phyloP scores from a whole-genome alignment of 768 basidiomycete species.

The Rhizopogon roseolus region DNA sequence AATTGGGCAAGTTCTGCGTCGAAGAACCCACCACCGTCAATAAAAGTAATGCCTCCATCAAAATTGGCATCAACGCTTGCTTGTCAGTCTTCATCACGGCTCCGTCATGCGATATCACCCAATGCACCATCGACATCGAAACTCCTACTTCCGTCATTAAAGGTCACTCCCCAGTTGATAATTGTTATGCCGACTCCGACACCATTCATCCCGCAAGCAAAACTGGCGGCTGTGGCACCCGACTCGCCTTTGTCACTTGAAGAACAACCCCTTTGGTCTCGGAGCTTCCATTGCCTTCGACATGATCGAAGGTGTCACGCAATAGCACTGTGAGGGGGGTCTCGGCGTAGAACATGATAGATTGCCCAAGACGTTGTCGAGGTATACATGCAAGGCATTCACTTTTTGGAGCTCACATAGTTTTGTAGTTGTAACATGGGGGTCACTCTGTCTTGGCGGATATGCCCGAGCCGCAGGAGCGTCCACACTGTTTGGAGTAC shows the following conservation, averaged over 20 bases:
- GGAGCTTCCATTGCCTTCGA: constrained; percentile 19
- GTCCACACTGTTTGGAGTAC: too few species aligned
- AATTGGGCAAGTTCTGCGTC: constrained; percentile 3
- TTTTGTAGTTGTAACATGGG: background rate
- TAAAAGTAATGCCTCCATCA: constrained; percentile 24
- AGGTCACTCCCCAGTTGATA: constrained; percentile 4
- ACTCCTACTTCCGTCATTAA: constrained; percentile 15
- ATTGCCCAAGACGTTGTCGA: background rate
- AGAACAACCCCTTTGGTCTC: constrained; percentile 4
- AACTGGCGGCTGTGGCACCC: background rate
- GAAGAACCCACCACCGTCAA: constrained; percentile 16
- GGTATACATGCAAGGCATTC: constrained; percentile 1
- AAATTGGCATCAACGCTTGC: constrained; percentile 26
- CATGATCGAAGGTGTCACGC: constrained; percentile 15
- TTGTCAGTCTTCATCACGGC: constrained; percentile 15
- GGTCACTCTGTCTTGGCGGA: too few species aligned
- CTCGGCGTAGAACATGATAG: constrained; percentile 23
- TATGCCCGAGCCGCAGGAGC: too few species aligned
- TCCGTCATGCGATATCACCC: background rate
- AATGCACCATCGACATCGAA: constrained; percentile 12
- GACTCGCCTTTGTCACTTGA: background rate
- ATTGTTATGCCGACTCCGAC: constrained; percentile 4
- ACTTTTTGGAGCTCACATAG: background rate
- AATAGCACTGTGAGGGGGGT: constrained; percentile 24
- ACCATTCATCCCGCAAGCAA: background rate